phyloP scores from a whole-genome alignment of 163 green algal genomes.

The Scenedesmus sp. region DNA sequence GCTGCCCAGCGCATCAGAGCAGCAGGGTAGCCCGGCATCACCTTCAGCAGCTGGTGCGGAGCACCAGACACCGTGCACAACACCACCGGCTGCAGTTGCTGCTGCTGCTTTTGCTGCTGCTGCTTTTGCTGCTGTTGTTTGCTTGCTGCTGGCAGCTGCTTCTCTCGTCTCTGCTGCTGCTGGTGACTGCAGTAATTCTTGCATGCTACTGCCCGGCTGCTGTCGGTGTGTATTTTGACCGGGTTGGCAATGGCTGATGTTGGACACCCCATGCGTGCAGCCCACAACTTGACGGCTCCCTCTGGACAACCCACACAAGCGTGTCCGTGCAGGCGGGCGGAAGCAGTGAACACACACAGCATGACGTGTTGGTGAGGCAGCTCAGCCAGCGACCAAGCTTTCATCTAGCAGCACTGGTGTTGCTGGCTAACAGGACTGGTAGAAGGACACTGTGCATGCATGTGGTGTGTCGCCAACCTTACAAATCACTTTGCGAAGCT shows the following conservation, averaged over 20 bases:
- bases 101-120: background rate
- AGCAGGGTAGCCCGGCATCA: conserved; percentile 12
- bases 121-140: background rate
- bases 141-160: background rate
- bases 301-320: background rate
- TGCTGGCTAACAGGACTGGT: too few species aligned
- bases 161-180: background rate
- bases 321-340: too few species aligned
- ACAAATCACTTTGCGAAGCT: too few species aligned
- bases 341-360: background rate
- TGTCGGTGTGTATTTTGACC: background rate
- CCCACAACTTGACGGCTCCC: conserved; percentile 5
- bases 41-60: background rate
- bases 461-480: too few species aligned
- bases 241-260: background rate
- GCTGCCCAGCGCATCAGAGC: conserved; percentile 26
- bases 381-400: too few species aligned
- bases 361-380: too few species aligned
- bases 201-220: background rate
- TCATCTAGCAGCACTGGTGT: too few species aligned
- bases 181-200: background rate
- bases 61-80: conserved; percentile 1
- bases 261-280: background rate
- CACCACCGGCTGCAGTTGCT: background rate
- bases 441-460: too few species aligned